A percentile compares a stretch with the other conserved stretches of the same genome.
Evolutionary conservation across 805 yeast species (phyloP).

Genomic region (Debaryomyces hansenii): DNA sequence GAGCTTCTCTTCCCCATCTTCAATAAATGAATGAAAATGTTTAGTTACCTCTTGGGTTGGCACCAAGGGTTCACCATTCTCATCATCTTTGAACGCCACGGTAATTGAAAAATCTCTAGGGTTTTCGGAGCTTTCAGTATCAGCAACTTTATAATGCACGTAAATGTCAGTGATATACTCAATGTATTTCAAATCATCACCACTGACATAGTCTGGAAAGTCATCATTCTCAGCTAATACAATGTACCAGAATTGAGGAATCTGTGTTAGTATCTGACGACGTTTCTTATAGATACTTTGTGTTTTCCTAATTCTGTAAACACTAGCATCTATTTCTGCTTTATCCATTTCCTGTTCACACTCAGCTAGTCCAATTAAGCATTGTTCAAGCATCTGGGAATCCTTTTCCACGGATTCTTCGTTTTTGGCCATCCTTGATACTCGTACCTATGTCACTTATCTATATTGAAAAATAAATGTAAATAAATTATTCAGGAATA

Average conservation of each 20-base stretch:
- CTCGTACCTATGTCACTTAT: background rate
- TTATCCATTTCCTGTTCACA: conserved; percentile 58
- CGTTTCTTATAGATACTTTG: conserved; percentile 60
- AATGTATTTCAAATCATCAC: conserved; percentile 74
- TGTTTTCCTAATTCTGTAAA: conserved; percentile 51
- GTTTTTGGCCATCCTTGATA: background rate
- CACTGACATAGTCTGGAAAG: conserved; percentile 74
- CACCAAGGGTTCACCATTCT: conserved; percentile 44
- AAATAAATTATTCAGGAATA: background rate
- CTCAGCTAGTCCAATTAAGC: conserved; percentile 48
- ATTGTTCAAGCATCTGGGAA: conserved; percentile 20
- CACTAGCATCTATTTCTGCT: conserved; percentile 62
- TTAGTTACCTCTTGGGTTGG: conserved; percentile 63
- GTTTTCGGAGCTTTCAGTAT: conserved; percentile 19
- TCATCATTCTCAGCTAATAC: conserved; percentile 83
- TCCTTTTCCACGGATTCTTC: background rate
- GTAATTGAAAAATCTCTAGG: conserved; percentile 61
- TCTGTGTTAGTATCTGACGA: conserved; percentile 46
- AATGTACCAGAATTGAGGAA: conserved; percentile 85
- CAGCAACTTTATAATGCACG: conserved; percentile 52
- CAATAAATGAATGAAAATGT: conserved; percentile 48
- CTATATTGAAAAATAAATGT: too few species aligned
- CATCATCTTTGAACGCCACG: conserved; percentile 49
- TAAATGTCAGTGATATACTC: conserved; percentile 66
- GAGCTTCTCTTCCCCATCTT: conserved; percentile 56